Percentiles rank a stretch among this genome's conserved stretches.
Conservation (phyloP, 1,284 basidiomycete species). For the Erythrobasidium hasegawianum region DNA sequence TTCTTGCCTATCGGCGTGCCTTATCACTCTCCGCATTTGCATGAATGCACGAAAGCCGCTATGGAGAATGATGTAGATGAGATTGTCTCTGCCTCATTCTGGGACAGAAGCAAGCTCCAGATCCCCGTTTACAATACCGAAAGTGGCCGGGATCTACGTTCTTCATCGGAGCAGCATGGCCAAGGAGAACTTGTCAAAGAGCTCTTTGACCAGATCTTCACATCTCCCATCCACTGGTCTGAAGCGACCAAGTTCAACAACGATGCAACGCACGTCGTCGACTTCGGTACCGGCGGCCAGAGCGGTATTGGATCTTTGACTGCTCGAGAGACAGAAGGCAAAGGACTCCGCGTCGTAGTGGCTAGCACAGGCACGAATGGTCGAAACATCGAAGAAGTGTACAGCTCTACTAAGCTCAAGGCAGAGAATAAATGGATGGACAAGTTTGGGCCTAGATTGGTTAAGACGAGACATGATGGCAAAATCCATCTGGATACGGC, state of each 20-base stretch:
- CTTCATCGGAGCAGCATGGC: conserved; percentile 55
- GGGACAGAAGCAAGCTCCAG: conserved; percentile 67
- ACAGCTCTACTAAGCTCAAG: conserved; percentile 63
- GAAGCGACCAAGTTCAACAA: conserved; percentile 80
- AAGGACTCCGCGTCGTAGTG: conserved; percentile 80
- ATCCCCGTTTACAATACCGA: conserved; percentile 92
- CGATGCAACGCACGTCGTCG: conserved; percentile 86
- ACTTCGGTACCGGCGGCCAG: conserved; percentile 92
- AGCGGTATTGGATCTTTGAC: conserved; percentile 91
- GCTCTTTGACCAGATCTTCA: conserved; percentile 90
- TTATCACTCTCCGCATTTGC: conserved; percentile 85
- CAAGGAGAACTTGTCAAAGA: conserved; percentile 38
- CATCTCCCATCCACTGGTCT: conserved; percentile 81
- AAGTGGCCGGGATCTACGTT: conserved; percentile 79
- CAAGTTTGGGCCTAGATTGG: conserved; percentile 76
- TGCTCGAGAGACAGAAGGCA: conserved; percentile 83
- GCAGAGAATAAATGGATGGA: conserved; percentile 86
- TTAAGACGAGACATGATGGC: conserved; percentile 81
- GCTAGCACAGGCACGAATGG: conserved; percentile 81
- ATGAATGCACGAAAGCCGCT: conserved; percentile 71
- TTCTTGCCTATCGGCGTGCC: conserved; percentile 93
- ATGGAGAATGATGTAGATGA: conserved; percentile 74
- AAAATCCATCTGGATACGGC: conserved; percentile 88
- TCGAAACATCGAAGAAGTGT: conserved; percentile 64
- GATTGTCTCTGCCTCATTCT: conserved; percentile 53